These are phyloP conservation scores for Backusella circina DNA, from an alignment of 192 early-diverging fungal species.

Conservation along the genomic window DNA sequence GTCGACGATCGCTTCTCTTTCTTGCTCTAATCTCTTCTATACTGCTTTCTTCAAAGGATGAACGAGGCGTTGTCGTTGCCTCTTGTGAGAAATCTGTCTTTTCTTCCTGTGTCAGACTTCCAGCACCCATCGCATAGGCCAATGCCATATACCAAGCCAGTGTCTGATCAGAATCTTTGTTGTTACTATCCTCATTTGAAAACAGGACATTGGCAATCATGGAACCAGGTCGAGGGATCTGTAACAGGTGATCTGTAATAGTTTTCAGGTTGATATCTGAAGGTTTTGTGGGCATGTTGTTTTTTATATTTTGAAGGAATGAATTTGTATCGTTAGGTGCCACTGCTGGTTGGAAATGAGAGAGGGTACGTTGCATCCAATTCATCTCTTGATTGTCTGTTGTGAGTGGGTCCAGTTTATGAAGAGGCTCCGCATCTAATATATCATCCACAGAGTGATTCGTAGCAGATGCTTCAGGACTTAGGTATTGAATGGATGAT, in stretches of 20 bases:
- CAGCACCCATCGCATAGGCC: conserved; percentile 25
- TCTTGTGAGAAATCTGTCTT: neutral
- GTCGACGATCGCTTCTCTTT: conserved; percentile 17
- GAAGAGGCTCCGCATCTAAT: conserved; percentile 18
- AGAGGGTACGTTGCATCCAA: conserved; percentile 32
- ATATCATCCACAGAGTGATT: conserved; percentile 12
- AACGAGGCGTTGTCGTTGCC: neutral
- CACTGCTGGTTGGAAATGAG: conserved; percentile 29
- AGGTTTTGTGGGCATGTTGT: conserved; percentile 7
- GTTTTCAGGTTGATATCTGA: conserved; percentile 11
- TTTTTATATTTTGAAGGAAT: conserved; percentile 16
- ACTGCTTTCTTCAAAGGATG: conserved; percentile 2
- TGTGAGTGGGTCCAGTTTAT: neutral
- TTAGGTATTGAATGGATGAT: conserved; percentile 15
- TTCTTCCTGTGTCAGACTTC: neutral
- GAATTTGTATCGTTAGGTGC: conserved; percentile 10
- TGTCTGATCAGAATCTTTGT: conserved; percentile 15
- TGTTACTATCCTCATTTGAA: neutral
- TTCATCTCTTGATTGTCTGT: conserved; percentile 5
- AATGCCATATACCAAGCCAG: conserved; percentile 31
- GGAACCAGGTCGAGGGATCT: conserved; percentile 18
- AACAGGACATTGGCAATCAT: conserved; percentile 20
- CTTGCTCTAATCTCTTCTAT: conserved; percentile 6
- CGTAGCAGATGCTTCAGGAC: neutral
- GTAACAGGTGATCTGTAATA: conserved; percentile 11